Evolutionary conservation across 2,329 filamentous ascomycete species (phyloP), one percentile per base, ranked within the genome.

Genomic region (Sarocladium kiliense): DNA sequence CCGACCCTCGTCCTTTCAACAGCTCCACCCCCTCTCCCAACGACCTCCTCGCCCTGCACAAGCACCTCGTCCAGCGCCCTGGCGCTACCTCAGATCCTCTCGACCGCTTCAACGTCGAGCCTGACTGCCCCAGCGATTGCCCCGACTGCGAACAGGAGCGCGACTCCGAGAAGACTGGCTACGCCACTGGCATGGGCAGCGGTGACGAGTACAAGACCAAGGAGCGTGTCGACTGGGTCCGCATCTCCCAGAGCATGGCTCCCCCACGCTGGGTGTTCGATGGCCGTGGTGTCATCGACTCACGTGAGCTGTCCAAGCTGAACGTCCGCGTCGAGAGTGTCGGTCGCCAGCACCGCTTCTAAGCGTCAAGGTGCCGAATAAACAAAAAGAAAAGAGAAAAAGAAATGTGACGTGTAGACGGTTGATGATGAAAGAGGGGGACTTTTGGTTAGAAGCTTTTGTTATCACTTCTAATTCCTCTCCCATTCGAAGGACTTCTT

Each of bases 231-330:
- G 76, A 82, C 68, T 82, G 79, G 79, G 70, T 68, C 55, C 73
- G 68, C 65, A 77, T 82, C 42, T 70, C 77, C 44, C 64, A 71
- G 54, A 65, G 67, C 59, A 81, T 82, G 77, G 71, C 70, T 50
- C 75, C 77, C 67, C 79, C 79, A 11, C 76, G 74, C 56, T 81
- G 77, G 77, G 69, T 82, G 25, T 82, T 82, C 66, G 79, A 82
- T 57, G 79, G 79, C n/a, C 76, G 77, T 55, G 77, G 78, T 37
- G 73, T 81, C 27, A 73, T 82, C 47, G 76, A 82, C 59, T 71
- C 71, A 18, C 66, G 67, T 21, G 70, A 74, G 59, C 74, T 81
- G 71, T 68, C 69, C 37, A 74, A 73, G 67, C 66, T 81, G n/a
- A 78, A 76, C 14, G 71, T 82, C 51, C 69, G 73, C 18, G 76